phyloP scores from a whole-genome alignment of 2,329 filamentous ascomycete species.

The Venturia pyrina region DNA sequence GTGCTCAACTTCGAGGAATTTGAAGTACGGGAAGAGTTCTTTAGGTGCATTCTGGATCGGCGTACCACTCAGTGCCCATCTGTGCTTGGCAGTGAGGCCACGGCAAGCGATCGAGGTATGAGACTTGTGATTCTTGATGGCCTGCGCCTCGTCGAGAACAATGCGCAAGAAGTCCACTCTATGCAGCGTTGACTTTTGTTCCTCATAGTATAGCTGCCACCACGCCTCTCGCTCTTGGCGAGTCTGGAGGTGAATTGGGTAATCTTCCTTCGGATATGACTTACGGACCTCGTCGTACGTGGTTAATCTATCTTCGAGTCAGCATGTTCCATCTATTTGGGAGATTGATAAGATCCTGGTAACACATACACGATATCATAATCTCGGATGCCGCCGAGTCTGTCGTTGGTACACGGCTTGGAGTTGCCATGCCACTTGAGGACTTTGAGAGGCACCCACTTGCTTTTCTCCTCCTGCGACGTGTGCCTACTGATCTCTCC shows the following conservation, averaged over 20 bases:
- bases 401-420: not conserved
- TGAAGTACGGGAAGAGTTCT: constrained; percentile 33
- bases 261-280: constrained; percentile 32
- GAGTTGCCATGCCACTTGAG: constrained; percentile 2
- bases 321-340: not conserved
- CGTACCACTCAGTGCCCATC: constrained; percentile 35
- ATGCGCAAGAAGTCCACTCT: constrained; percentile 25
- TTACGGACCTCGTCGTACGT: constrained; percentile 32
- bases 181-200: constrained; percentile 29
- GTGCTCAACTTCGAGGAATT: constrained; percentile 32
- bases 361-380: constrained; percentile 8
- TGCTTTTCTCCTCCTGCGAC: not conserved
- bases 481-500: constrained; percentile 23
- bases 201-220: constrained; percentile 24
- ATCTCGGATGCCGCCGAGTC: not conserved
- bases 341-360: not conserved
- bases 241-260: constrained; percentile 27
- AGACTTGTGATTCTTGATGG: constrained; percentile 40
- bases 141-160: constrained; percentile 45
- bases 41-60: constrained; percentile 23
- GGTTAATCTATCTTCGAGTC: constrained; percentile 21
- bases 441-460: constrained; percentile 6
- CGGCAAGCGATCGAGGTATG: constrained; percentile 37
- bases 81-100: constrained; percentile 27
- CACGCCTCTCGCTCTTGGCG: constrained; percentile 30